These are phyloP conservation scores for Rhodotorula sp. DNA, from an alignment of 1,284 basidiomycete species.

Conservation along the genomic window DNA sequence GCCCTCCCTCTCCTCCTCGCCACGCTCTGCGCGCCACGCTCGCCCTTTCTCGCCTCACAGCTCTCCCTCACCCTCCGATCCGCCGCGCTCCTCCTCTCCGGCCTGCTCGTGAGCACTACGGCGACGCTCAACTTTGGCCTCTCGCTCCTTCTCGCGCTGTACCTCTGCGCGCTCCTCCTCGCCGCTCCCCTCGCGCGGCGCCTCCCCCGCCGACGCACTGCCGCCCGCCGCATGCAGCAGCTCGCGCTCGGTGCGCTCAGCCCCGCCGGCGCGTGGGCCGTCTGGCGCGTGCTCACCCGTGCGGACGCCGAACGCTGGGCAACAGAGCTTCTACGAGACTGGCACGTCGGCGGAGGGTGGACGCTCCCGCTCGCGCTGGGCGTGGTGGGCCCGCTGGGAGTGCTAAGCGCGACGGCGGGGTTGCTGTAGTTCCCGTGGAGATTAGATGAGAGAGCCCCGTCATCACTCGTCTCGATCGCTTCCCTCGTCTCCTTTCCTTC, in stretches of 20 bases:
- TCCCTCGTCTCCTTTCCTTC: no score
- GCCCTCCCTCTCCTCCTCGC: conserved; percentile 42
- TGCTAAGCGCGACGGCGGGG: conserved; percentile 20
- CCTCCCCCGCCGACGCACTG: conserved; percentile 5
- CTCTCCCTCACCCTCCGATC: conserved; percentile 59
- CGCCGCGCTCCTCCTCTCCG: conserved; percentile 72
- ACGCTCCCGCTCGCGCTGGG: conserved; percentile 48
- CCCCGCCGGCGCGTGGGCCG: conserved; percentile 18
- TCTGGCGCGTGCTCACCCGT: conserved; percentile 17
- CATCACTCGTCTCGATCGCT: background rate
- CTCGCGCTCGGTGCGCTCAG: background rate
- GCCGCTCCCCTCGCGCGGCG: background rate
- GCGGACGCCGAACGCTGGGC: conserved; percentile 21
- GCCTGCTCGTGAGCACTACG: conserved; percentile 77
- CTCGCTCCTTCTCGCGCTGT: conserved; percentile 39
- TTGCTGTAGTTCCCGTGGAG: conserved; percentile 2
- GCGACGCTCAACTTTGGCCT: conserved; percentile 70
- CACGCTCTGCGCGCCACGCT: conserved; percentile 2
- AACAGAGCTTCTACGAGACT: conserved; percentile 46
- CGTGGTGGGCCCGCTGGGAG: conserved; percentile 48
- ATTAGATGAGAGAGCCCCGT: no score
- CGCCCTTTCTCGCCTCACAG: conserved; percentile 45
- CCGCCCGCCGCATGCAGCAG: conserved; percentile 35
- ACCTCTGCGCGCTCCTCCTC: conserved; percentile 34
- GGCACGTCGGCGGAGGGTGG: conserved; percentile 50